Conservation (phyloP, 345 rosid species). For the Geranium brycei region DNA sequence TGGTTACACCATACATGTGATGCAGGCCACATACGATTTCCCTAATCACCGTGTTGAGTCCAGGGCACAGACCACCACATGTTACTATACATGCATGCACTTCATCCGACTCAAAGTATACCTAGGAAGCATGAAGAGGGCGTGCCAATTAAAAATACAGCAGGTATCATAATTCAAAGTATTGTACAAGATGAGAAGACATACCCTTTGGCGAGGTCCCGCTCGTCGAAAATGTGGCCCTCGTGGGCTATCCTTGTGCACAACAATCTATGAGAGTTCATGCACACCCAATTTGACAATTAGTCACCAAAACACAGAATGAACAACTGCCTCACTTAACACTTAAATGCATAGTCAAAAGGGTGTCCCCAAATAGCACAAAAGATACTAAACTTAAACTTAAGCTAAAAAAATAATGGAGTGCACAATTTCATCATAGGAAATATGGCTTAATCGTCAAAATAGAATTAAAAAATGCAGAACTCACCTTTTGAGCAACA, state of each 20-base stretch:
- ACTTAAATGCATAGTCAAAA: not conserved
- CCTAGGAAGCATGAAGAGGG: constrained; percentile 22
- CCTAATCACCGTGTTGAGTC: constrained; percentile 77
- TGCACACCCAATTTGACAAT: not conserved
- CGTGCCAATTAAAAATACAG: not conserved
- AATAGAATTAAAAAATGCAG: not conserved
- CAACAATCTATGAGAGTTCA: constrained; percentile 40
- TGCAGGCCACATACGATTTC: constrained; percentile 67
- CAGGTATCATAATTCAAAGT: not conserved
- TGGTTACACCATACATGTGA: constrained; percentile 68
- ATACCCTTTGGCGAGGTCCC: constrained; percentile 79
- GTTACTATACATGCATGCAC: constrained; percentile 78
- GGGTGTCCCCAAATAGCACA: not conserved
- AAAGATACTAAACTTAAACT: not conserved
- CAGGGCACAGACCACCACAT: constrained; percentile 89
- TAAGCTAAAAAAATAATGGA: not conserved
- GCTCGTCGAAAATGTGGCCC: constrained; percentile 83
- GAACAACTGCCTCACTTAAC: not conserved
- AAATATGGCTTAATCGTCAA: not conserved
- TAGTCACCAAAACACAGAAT: not conserved
- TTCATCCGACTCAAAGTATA: constrained; percentile 64
- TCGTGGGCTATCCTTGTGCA: constrained; percentile 62
- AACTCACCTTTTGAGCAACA: constrained; percentile 57
- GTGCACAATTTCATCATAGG: not conserved
- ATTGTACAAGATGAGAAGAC: not conserved